These are phyloP conservation scores for Rhododendron mucronatum DNA, from an alignment of 148 eudicot genomes.

Conservation along the genomic window DNA sequence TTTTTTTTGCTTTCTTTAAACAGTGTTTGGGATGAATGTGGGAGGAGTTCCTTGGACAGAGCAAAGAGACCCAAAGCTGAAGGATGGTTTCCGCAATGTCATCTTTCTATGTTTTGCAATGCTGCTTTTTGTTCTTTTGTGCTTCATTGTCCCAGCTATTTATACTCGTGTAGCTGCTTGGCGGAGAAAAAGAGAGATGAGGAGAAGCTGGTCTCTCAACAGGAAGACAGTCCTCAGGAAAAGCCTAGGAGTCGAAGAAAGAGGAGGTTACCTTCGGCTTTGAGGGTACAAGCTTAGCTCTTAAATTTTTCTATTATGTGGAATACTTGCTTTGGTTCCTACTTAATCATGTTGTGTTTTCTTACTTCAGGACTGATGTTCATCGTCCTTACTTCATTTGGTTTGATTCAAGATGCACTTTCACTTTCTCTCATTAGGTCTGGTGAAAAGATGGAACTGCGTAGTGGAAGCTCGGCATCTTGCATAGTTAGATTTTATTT, in stretches of 20 bases:
- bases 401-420: background rate
- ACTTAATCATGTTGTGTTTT: background rate
- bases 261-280: constrained; percentile 71
- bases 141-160: constrained; percentile 60
- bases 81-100: constrained; percentile 81
- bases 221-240: constrained; percentile 47
- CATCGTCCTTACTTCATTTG: background rate
- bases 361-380: background rate
- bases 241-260: constrained; percentile 32
- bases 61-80: constrained; percentile 55
- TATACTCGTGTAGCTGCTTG: constrained; percentile 56
- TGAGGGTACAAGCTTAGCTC: constrained; percentile 25
- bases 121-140: constrained; percentile 59
- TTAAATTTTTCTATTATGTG: background rate
- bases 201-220: constrained; percentile 60
- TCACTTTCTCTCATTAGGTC: background rate
- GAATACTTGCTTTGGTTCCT: background rate
- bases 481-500: background rate
- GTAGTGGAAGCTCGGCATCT: background rate
- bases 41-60: constrained; percentile 98
- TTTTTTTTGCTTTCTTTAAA: constrained; percentile 6
- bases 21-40: constrained; percentile 98
- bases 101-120: constrained; percentile 52
- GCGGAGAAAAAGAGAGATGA: constrained; percentile 47
- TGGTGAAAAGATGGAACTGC: background rate